Conservation (phyloP, 139 green algal species). For the Tetraselmis chui region DNA sequence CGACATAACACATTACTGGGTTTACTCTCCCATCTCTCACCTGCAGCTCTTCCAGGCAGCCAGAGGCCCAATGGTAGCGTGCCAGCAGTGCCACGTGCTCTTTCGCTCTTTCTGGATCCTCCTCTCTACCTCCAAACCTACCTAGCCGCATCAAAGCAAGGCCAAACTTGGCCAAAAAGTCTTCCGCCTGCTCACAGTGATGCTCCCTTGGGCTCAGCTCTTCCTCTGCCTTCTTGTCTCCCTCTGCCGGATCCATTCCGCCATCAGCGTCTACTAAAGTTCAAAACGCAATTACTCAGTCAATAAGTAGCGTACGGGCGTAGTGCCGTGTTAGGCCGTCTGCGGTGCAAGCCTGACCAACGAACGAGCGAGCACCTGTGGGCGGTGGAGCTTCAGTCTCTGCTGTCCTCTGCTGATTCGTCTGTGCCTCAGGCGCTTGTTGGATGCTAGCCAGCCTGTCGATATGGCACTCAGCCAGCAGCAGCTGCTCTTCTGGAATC, state of each 20-base stretch:
- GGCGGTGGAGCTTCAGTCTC: background rate
- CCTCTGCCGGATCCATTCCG: background rate
- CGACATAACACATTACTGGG: no score
- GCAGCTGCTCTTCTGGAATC: background rate
- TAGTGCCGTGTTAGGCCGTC: no score
- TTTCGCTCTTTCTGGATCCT: background rate
- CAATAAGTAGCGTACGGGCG: no score
- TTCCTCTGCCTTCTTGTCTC: background rate
- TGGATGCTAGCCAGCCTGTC: background rate
- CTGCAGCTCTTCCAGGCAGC: background rate
- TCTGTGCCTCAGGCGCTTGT: background rate
- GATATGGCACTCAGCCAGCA: background rate
- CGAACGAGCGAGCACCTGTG: no score
- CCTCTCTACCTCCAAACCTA: background rate
- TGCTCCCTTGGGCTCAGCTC: background rate
- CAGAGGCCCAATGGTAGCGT: background rate
- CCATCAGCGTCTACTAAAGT: no score
- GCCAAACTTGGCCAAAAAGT: background rate
- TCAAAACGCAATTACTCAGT: no score
- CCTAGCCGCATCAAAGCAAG: background rate
- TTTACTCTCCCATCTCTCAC: no score
- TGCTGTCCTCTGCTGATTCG: background rate
- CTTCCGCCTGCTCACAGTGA: background rate
- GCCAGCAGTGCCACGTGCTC: background rate
- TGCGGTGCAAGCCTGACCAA: no score